A percentile compares a stretch with the other conserved stretches of the same genome.
Evolutionary conservation across 1,284 basidiomycete species (phyloP).

Genomic region (Mycena citricolor): DNA sequence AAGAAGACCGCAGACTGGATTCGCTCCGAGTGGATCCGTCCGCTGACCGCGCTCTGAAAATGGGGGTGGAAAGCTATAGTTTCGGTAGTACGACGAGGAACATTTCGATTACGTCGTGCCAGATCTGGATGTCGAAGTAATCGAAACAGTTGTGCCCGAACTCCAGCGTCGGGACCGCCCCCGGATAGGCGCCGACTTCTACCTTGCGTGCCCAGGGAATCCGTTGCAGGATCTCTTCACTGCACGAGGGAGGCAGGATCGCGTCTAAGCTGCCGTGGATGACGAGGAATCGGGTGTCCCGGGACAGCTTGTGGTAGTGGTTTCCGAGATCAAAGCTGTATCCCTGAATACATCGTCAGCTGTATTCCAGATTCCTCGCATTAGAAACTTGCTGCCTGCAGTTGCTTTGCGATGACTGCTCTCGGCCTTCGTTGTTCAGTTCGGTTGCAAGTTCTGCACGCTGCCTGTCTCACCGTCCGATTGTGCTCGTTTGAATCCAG

Average conservation of each 20-base stretch:
- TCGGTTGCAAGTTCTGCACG: constrained; percentile 25
- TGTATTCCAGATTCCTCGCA: background rate
- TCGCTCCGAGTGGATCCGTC: constrained; percentile 45
- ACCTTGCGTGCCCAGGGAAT: constrained; percentile 40
- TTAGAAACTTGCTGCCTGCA: constrained; percentile 29
- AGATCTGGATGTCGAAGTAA: constrained; percentile 43
- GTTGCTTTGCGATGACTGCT: constrained; percentile 29
- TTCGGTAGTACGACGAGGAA: constrained; percentile 30
- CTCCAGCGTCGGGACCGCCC: constrained; percentile 37
- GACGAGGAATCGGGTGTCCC: constrained; percentile 35
- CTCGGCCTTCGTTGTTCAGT: constrained; percentile 8
- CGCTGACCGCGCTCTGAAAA: constrained; percentile 40
- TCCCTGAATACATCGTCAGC: constrained; percentile 26
- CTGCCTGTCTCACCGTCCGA: constrained; percentile 30
- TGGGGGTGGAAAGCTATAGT: constrained; percentile 3
- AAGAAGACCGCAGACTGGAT: constrained; percentile 43
- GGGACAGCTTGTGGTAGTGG: constrained; percentile 33
- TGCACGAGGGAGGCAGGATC: constrained; percentile 37
- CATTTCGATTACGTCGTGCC: constrained; percentile 40
- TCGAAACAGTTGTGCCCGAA: constrained; percentile 50
- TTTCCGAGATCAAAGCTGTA: constrained; percentile 36
- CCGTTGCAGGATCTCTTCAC: constrained; percentile 34
- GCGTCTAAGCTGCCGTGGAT: constrained; percentile 44
- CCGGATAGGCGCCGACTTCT: constrained; percentile 33
- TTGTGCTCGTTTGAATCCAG: constrained; percentile 30